Evolutionary conservation across 768 basidiomycete species (phyloP).

Genomic region (Mycena capillaripes): DNA sequence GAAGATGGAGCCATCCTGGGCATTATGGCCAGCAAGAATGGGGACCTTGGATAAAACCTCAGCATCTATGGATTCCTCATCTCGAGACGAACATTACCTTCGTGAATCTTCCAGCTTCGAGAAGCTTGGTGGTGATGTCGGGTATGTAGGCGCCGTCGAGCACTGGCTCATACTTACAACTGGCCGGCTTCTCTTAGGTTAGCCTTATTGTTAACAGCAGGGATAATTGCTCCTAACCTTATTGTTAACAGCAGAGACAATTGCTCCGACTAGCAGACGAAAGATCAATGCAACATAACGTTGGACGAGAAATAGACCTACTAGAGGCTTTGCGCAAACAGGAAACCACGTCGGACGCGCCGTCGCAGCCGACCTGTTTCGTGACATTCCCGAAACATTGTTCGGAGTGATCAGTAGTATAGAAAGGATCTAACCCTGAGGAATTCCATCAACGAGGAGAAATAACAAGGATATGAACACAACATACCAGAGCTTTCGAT

Average conservation of each 20-base stretch:
- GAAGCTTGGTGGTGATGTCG: slow-evolving; percentile 43
- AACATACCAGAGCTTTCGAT: slow-evolving; percentile 36
- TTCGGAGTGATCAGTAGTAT: slow-evolving; percentile 32
- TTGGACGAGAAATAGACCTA: neutral
- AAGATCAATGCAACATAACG: neutral
- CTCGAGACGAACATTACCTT: no score
- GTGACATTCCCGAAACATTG: slow-evolving; percentile 36
- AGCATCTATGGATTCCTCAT: neutral
- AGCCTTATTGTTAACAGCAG: no score
- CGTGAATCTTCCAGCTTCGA: slow-evolving; percentile 31
- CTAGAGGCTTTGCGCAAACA: slow-evolving; percentile 34
- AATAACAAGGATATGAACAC: neutral
- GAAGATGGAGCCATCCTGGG: slow-evolving; percentile 39
- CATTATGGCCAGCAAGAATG: slow-evolving; percentile 37
- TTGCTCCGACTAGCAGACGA: slow-evolving; percentile 32
- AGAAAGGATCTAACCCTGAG: slow-evolving; percentile 37
- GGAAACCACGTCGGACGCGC: slow-evolving; percentile 22
- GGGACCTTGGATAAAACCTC: slow-evolving; percentile 24
- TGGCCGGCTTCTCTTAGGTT: no score
- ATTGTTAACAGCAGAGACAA: slow-evolving; percentile 45
- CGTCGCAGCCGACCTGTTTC: slow-evolving; percentile 32
- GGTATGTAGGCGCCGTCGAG: slow-evolving; percentile 41
- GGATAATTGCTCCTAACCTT: slow-evolving; percentile 42
- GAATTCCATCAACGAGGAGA: neutral
- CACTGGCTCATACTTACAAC: slow-evolving; percentile 40